A percentile compares a stretch with the other conserved stretches of the same genome.
phyloP scores from a whole-genome alignment of 331 rosid species.

The Cucumis variabilis region DNA sequence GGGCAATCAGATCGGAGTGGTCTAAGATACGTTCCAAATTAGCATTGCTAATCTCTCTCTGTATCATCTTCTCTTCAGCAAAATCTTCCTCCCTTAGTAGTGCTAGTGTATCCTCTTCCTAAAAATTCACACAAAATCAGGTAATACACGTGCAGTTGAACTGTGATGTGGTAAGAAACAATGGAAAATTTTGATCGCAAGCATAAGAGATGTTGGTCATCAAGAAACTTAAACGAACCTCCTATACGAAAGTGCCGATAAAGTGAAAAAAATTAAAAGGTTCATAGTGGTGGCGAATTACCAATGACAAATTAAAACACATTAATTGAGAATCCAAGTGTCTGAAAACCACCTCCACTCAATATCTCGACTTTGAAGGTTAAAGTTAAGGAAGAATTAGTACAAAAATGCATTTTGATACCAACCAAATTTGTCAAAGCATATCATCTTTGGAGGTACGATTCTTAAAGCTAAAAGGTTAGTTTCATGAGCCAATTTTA shows the following conservation, averaged over 20 bases:
- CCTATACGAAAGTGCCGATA: background rate
- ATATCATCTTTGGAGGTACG: background rate
- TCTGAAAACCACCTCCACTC: background rate
- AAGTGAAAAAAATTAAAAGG: background rate
- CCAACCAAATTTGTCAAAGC: slow-evolving; percentile 7
- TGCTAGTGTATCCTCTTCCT: slow-evolving; percentile 77
- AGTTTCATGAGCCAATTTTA: background rate
- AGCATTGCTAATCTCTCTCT: slow-evolving; percentile 69
- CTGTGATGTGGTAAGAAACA: background rate
- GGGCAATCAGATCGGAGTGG: slow-evolving; percentile 72
- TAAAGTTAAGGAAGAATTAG: background rate
- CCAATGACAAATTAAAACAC: background rate
- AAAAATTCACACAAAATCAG: background rate
- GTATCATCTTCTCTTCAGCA: slow-evolving; percentile 84
- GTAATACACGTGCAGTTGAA: background rate
- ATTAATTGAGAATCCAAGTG: background rate
- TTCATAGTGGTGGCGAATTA: background rate
- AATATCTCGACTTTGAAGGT: background rate
- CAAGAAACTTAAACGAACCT: background rate
- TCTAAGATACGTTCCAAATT: slow-evolving; percentile 80
- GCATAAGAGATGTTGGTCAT: background rate
- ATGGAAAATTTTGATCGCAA: background rate
- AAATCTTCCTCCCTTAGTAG: slow-evolving; percentile 79
- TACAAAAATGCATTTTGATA: background rate
- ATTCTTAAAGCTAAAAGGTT: background rate